Percentiles rank a stretch among this genome's conserved stretches.
These are phyloP conservation scores for Sicyos edulis DNA, from an alignment of 306 rosid species.

Conservation along the genomic window DNA sequence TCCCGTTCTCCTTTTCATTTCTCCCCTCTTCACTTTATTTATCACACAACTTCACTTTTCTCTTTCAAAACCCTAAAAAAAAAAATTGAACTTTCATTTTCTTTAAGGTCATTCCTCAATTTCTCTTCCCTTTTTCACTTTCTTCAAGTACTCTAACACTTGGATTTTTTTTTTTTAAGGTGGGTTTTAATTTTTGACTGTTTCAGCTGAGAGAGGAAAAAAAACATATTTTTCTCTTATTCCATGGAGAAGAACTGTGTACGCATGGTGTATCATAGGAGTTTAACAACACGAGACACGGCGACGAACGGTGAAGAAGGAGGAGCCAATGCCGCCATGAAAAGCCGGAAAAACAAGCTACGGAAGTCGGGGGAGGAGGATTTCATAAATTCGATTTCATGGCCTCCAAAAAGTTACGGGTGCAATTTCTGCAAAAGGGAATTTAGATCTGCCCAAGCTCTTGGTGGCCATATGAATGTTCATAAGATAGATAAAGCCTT, in stretches of 20 bases:
- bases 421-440: too few relatives aligned
- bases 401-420: constrained; percentile 65
- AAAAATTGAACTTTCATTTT: too few relatives aligned
- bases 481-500: constrained; percentile 41
- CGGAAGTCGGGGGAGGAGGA: constrained; percentile 31
- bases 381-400: constrained; percentile 55
- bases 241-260: constrained; percentile 16
- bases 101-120: background rate
- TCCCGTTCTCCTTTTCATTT: too few relatives aligned
- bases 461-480: too few relatives aligned
- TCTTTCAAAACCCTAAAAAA: background rate
- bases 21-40: background rate
- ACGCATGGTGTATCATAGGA: background rate
- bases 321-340: constrained; percentile 12
- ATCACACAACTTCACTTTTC: background rate
- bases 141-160: background rate
- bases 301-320: background rate
- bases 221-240: background rate
- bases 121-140: background rate
- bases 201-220: background rate
- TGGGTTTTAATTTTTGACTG: background rate
- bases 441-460: too few relatives aligned
- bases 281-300: background rate
- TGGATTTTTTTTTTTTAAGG: background rate
- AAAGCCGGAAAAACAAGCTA: constrained; percentile 1